Conservation (phyloP, 1,284 basidiomycete species). For the Marasmius oreades region DNA sequence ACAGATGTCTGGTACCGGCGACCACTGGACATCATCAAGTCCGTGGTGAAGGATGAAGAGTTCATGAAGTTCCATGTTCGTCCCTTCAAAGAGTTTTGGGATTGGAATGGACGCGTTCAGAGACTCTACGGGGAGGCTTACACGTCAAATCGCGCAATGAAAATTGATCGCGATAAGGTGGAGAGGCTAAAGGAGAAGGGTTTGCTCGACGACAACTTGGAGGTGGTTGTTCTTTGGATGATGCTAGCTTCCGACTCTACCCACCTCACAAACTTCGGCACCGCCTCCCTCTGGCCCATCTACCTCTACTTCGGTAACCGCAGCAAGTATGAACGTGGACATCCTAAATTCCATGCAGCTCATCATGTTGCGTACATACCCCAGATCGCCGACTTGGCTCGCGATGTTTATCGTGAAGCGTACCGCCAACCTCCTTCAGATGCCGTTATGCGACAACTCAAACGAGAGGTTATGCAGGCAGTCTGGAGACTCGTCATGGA, state of each 20-base stretch:
- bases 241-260: slow-evolving; percentile 26
- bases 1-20: too few relatives aligned
- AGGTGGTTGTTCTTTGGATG: slow-evolving; percentile 19
- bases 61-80: slow-evolving; percentile 4
- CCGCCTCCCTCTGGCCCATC: slow-evolving; percentile 25
- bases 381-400: slow-evolving; percentile 22
- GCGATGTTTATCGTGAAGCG: slow-evolving; percentile 15
- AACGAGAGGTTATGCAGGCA: slow-evolving; percentile 27
- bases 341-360: slow-evolving; percentile 10
- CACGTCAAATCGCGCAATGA: slow-evolving; percentile 14
- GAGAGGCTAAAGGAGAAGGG: slow-evolving; percentile 2
- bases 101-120: slow-evolving; percentile 8
- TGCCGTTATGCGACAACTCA: slow-evolving; percentile 20
- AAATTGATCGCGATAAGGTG: slow-evolving; percentile 15
- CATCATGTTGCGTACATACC: slow-evolving; percentile 32
- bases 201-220: slow-evolving; percentile 17
- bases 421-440: slow-evolving; percentile 4
- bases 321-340: slow-evolving; percentile 20
- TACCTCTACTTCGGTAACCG: slow-evolving; percentile 27
- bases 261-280: slow-evolving; percentile 22
- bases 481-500: slow-evolving; percentile 24
- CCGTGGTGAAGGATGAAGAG: too few relatives aligned
- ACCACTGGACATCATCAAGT: too few relatives aligned
- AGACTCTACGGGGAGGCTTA: slow-evolving; percentile 21
- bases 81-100: slow-evolving; percentile 20